Evolutionary conservation across 805 yeast species (phyloP), one percentile per base, ranked within the genome.

Genomic region (Candida manassasensis): DNA sequence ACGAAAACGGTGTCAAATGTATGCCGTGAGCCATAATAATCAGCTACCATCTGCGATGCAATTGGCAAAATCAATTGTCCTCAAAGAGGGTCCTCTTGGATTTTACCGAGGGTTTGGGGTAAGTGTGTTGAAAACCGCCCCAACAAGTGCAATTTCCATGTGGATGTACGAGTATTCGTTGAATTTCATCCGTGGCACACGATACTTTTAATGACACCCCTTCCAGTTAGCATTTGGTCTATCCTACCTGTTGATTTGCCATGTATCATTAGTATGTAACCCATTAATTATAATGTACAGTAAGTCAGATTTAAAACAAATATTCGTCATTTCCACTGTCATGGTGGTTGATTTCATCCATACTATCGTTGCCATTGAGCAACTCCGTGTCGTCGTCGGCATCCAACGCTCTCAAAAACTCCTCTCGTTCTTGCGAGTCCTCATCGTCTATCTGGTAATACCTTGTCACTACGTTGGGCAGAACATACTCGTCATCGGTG

Each of bases 61-160:
- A 13, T 39, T 74, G 37, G 34, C 65, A 3, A 37, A 42, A 5
- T 53, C 63, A 3, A 73, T 87, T 22, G 39, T 78, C 4, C 45
- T 42, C 10, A 52, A 47, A 2, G 89, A 84, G 47, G 95, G 96
- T 0, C 2, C 72, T 0, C 47, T 56, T 6, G 93, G 94, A 0
- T 61, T 87, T 9, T 88, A 88, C 57, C 75, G 78, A 35, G 96
- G 96, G 0, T 71, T 81, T 38, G 59, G 75, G 1, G 76, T 87
- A 1, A 81, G 94, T 4, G 43, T 88, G 3, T 38, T 82, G 34
- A 88, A 88, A 53, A 75, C 85, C 10, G 93, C 90, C 0, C 97
- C 97, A 1, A 76, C 85, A 66, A 45, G 79, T 29, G 85, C 86
- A 1, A 56, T 83, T 4, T 74, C 87, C 1, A 63, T 84, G 37